These are phyloP conservation scores for Polyplosphaeria fusca DNA, from an alignment of 495 filamentous ascomycete genomes.

Conservation along the genomic window DNA sequence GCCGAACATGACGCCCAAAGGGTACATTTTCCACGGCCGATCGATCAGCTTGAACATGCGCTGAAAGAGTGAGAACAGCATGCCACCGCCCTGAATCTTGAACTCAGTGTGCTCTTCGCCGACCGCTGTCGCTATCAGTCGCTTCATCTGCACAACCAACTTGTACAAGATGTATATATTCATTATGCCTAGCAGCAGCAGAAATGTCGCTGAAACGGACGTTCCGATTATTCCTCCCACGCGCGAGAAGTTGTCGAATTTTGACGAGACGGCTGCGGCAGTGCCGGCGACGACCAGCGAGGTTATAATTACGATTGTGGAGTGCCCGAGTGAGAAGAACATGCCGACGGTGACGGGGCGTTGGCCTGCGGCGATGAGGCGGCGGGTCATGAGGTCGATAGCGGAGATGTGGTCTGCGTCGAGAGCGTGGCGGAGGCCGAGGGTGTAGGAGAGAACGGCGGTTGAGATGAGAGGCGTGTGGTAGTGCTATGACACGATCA, in stretches of 20 bases:
- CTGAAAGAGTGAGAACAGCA: slow-evolving; percentile 67
- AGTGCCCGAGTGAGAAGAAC: slow-evolving; percentile 94
- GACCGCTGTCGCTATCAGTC: slow-evolving; percentile 46
- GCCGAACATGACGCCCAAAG: slow-evolving; percentile 84
- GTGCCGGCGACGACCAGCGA: slow-evolving; percentile 90
- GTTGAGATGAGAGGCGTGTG: slow-evolving; percentile 65
- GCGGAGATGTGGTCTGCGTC: slow-evolving; percentile 97
- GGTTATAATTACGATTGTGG: slow-evolving; percentile 82
- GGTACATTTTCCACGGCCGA: slow-evolving; percentile 95
- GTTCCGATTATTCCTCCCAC: slow-evolving; percentile 86
- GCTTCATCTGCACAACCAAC: slow-evolving; percentile 64
- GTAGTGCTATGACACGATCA: slow-evolving; percentile 8
- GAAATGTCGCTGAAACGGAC: slow-evolving; percentile 73
- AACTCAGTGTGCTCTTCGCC: slow-evolving; percentile 57
- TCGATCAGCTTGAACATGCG: slow-evolving; percentile 81
- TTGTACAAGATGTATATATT: slow-evolving; percentile 83
- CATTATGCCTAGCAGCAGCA: slow-evolving; percentile 76
- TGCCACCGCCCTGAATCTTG: slow-evolving; percentile 72
- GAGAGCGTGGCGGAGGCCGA: slow-evolving; percentile 89
- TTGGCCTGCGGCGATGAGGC: slow-evolving; percentile 82
- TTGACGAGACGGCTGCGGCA: slow-evolving; percentile 70
- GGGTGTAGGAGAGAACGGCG: slow-evolving; percentile 79
- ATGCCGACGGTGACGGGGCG: slow-evolving; percentile 88
- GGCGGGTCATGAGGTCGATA: slow-evolving; percentile 92
- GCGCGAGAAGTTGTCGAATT: slow-evolving; percentile 75